Evolutionary conservation across 768 basidiomycete genomes (phyloP), one percentile per base, ranked within the genome.

Genomic region (Phanerodontia chrysosporium): DNA sequence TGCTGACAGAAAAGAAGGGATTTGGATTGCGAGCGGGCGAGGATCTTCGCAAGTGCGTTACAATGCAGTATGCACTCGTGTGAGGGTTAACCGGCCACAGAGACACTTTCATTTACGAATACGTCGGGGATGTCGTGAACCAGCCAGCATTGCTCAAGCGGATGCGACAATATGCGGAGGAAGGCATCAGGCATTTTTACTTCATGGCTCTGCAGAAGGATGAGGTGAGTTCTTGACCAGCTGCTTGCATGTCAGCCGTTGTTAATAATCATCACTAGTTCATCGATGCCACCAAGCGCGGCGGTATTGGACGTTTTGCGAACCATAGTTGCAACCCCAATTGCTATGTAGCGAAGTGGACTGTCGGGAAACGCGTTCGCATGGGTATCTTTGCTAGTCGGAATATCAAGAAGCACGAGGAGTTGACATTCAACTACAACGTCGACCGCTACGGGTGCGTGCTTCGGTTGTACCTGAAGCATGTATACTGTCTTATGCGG

Each of bases 141-240:
- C 89, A 92, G 35, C 75, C 77, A 12, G 87, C 89, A 16, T 97
- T 99, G 71, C 84, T 89, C 74, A 93, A 92, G 72, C 86, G 96
- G 29, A 98, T 99, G 93, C 83, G 89, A 39, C 87, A 89, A 9
- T 99, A 99, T 70, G 95, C 85, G 1, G 83, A 87, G 45, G 92
- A 97, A 70, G 96, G 96, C 18, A 94, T 98, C 63, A 80, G 83
- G 54, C 97, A 98, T 72, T 99, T 98, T 66, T 99, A 98, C 76
- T 99, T 99, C 71, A 99, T 98, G 97, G 95, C 96, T 90, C 74
- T 99, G 58, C 97, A 99, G 75, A 94, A 92, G 69, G 95, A 96
- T 65, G 95, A 98, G 83, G 95, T 94, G 64, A 57, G 84, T 14
- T 21, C 6, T 14, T 8, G 12, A 24, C 3, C 14, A 7, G 13